Percentiles rank a stretch among this genome's conserved stretches.
Evolutionary conservation across 1,139 yeast species (phyloP).

Genomic region (Sugiyamaella castrensis): DNA sequence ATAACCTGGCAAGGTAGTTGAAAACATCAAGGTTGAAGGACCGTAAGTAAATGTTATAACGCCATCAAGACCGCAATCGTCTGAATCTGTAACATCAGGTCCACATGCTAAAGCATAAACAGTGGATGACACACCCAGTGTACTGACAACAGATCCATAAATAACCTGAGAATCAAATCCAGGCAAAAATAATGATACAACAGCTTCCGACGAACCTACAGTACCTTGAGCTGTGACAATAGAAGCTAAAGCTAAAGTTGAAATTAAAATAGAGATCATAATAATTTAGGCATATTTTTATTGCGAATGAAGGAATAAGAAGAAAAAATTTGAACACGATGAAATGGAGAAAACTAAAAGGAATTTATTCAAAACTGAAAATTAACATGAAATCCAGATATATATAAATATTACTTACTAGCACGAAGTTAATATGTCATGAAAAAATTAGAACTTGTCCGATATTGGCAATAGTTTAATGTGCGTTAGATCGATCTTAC

Average conservation of each 20-base stretch:
- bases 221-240: neutral
- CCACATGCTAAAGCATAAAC: constrained; percentile 9
- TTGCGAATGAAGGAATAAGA: too few species aligned
- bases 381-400: too few species aligned
- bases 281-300: neutral
- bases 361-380: too few species aligned
- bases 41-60: constrained; percentile 6
- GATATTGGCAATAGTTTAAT: too few species aligned
- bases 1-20: neutral
- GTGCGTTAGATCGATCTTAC: too few species aligned
- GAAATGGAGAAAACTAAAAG: too few species aligned
- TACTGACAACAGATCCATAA: constrained; percentile 6
- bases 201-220: neutral
- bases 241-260: neutral
- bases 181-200: constrained; percentile 7
- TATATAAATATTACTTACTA: too few species aligned
- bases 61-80: constrained; percentile 7
- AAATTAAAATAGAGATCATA: too few species aligned
- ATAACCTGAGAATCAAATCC: constrained; percentile 9
- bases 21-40: constrained; percentile 6
- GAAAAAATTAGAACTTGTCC: too few species aligned
- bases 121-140: constrained; percentile 5
- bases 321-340: too few species aligned
- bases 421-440: too few species aligned
- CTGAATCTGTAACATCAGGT: constrained; percentile 3